Conservation (phyloP, 2,329 filamentous ascomycete genomes). For the Elsinoe arachidis region DNA sequence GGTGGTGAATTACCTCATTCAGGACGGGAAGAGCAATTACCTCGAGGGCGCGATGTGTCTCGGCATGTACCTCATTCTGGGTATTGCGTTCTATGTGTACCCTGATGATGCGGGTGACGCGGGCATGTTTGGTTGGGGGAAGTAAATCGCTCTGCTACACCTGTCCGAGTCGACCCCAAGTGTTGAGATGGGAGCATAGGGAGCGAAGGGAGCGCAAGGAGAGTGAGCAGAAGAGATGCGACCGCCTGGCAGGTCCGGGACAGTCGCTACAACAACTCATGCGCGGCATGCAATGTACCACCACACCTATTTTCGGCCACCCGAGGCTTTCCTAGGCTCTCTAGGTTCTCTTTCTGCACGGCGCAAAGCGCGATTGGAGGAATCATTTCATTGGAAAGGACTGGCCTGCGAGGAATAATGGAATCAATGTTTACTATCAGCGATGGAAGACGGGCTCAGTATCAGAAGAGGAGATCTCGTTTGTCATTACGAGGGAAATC, state of each 20-base stretch:
- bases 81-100: constrained; percentile 52
- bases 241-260: not conserved
- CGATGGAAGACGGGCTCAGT: not conserved
- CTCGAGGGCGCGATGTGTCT: constrained; percentile 63
- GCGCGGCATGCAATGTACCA: too few relatives aligned
- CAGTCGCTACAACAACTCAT: not conserved
- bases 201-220: not conserved
- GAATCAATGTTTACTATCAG: too few relatives aligned
- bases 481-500: not conserved
- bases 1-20: constrained; percentile 79
- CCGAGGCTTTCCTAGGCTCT: too few relatives aligned
- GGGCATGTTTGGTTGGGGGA: not conserved
- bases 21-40: constrained; percentile 80
- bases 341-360: too few relatives aligned
- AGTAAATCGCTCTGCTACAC: not conserved
- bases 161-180: not conserved
- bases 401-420: too few relatives aligned
- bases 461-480: not conserved
- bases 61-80: constrained; percentile 51
- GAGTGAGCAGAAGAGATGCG: not conserved
- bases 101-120: constrained; percentile 40
- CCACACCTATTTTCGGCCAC: too few relatives aligned
- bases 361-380: too few relatives aligned
- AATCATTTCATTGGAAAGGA: too few relatives aligned
- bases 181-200: not conserved